Evolutionary conservation across 495 filamentous ascomycete genomes (phyloP).

Genomic region (Neurospora sp.): DNA sequence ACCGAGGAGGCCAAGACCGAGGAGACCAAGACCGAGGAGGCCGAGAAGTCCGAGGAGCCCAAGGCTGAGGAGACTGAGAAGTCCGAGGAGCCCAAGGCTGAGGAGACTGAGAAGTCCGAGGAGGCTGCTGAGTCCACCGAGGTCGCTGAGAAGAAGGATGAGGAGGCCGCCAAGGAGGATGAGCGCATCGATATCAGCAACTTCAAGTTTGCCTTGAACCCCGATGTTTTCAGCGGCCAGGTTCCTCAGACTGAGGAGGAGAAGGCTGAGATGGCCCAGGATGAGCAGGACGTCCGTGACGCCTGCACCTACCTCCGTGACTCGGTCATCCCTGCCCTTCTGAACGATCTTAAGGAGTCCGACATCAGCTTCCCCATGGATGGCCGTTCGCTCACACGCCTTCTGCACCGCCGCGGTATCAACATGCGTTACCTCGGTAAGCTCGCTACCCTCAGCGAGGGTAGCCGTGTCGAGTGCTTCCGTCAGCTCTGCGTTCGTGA

Average conservation of each 20-base stretch:
- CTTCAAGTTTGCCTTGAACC: constrained; percentile 85
- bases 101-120: constrained; percentile 17
- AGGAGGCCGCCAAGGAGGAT: constrained; percentile 23
- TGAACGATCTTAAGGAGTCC: constrained; percentile 79
- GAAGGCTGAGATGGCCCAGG: constrained; percentile 70
- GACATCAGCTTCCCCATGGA: constrained; percentile 98
- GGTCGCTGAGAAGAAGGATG: constrained; percentile 22
- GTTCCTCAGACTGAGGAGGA: constrained; percentile 82
- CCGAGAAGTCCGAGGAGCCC: constrained; percentile 19
- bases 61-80: constrained; percentile 17
- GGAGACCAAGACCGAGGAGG: constrained; percentile 10
- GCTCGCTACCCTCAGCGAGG: constrained; percentile 59
- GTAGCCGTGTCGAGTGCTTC: constrained; percentile 64
- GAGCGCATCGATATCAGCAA: constrained; percentile 69
- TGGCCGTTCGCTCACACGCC: constrained; percentile 74
- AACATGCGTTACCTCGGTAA: constrained; percentile 93
- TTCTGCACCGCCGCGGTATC: constrained; percentile 95
- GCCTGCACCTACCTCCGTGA: constrained; percentile 70
- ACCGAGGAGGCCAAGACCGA: constrained; percentile 18
- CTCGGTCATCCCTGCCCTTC: constrained; percentile 58
- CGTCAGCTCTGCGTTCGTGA: constrained; percentile 71
- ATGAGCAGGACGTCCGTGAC: constrained; percentile 80
- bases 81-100: constrained; percentile 20
- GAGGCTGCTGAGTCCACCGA: constrained; percentile 9
- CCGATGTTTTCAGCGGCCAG: constrained; percentile 91